phyloP scores from a whole-genome alignment of 2,329 filamentous ascomycete genomes.

The Apiospora arundinis region DNA sequence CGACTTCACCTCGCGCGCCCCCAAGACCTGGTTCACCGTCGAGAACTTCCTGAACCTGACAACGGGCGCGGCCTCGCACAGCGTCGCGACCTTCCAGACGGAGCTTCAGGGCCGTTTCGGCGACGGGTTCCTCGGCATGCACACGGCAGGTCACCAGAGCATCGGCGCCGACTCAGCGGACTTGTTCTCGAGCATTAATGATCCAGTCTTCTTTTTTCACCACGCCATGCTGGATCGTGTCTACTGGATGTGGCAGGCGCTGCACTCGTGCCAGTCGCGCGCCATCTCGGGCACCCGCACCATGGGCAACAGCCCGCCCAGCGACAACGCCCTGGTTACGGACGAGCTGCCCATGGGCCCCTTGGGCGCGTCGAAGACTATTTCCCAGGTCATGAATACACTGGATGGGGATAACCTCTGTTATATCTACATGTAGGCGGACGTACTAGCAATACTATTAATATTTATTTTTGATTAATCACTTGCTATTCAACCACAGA shows the following conservation, averaged over 20 bases:
- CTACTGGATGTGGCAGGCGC: constrained; percentile 35
- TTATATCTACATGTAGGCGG: constrained; percentile 6
- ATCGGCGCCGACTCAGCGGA: constrained; percentile 36
- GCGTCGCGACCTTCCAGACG: constrained; percentile 36
- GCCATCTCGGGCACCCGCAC: constrained; percentile 35
- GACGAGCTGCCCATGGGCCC: constrained; percentile 34
- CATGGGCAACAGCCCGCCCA: constrained; percentile 35
- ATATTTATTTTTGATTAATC: no score
- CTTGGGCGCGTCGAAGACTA: background rate
- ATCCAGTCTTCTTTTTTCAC: constrained; percentile 37
- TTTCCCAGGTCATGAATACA: constrained; percentile 11
- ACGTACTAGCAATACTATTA: no score
- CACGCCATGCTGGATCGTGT: constrained; percentile 36
- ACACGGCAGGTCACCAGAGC: constrained; percentile 38
- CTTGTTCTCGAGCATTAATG: constrained; percentile 33
- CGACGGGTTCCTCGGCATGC: constrained; percentile 37
- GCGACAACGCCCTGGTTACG: constrained; percentile 32
- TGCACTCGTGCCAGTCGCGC: constrained; percentile 26
- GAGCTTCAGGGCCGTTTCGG: constrained; percentile 39
- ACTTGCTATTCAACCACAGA: background rate
- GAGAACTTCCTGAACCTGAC: constrained; percentile 33
- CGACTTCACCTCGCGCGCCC: constrained; percentile 31
- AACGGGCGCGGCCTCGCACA: constrained; percentile 23
- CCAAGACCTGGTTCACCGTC: constrained; percentile 30
- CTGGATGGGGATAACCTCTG: background rate